Base-by-base conservation (phyloP, 108 stramenopile genomes). In the Nitzschia sp. region DNA sequence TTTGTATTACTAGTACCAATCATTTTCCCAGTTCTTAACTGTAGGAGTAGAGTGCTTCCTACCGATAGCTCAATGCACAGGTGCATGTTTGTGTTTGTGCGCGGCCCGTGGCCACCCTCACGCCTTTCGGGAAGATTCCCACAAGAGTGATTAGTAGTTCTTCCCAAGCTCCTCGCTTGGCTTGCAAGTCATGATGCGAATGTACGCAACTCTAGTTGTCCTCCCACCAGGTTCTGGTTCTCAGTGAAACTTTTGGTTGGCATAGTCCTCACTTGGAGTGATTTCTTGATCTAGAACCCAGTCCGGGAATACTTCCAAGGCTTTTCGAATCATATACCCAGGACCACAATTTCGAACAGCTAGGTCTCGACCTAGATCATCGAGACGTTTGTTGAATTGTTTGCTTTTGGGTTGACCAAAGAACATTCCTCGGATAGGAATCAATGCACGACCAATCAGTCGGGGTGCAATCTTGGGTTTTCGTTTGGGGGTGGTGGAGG, bases 331-430 rank as follows among this genome's bases (percentile, higher is more conserved):
- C 14, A 91, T 79, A 53, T 80, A 81, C 15, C 69, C 86, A 11
- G 86, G 86, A 2, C 90, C 90, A 54, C 90, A 91, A 53, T 88
- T 81, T 56, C 89, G 78, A 22, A 86, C 61, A 11, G 24, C 62
- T 11, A 39, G 43, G 65, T 87, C 83, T 10, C 77, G 69, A 20
- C 75, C 71, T 29, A 84, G 57, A 24, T 65, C 39, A 64, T 90
- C 82, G 8, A 65, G 57, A 34, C 67, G 61, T 10, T 69, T 57
- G n/a, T 82, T 69, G 53, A 83, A 87, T 2, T 64, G 39, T 41
- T 48, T 67, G 54, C 79, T 72, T 22, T 76, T 72, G 15, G 67
- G 71, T 8, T 72, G 24, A 10, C 83, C 85, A 67, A 53, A 73
- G 41, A 86, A 83, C 41, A 88, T 71, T 0, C 85, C 82, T 29